Evolutionary conservation across 139 green algal species (phyloP).

Genomic region (Mychonastes homosphaera): DNA sequence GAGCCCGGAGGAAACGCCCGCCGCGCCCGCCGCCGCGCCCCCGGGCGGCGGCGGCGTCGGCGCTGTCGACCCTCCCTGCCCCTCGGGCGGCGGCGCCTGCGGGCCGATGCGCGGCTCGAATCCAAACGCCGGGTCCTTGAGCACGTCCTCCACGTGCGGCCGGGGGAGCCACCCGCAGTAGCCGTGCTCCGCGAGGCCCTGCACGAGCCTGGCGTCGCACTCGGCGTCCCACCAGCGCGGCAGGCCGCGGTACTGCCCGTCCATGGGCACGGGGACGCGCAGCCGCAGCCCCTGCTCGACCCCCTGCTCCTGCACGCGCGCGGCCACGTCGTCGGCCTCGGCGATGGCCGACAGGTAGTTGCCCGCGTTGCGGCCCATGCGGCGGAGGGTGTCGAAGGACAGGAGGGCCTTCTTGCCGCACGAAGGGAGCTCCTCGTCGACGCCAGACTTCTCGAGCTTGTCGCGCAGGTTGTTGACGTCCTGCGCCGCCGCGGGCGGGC

Average conservation of each 20-base stretch:
- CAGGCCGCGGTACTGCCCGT: too few species aligned
- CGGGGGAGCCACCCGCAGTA: not conserved
- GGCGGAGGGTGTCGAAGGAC: not conserved
- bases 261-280: too few species aligned
- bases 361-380: not conserved
- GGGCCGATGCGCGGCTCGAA: too few species aligned
- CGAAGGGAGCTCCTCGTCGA: slow-evolving; percentile 9
- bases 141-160: slow-evolving; percentile 9
- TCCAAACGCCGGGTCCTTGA: slow-evolving; percentile 6
- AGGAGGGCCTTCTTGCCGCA: slow-evolving; percentile 3
- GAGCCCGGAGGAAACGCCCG: too few species aligned
- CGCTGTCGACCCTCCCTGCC: too few species aligned
- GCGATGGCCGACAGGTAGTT: not conserved
- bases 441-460: not conserved
- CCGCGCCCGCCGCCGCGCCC: too few species aligned
- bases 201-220: slow-evolving; percentile 11
- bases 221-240: slow-evolving; percentile 11
- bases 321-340: not conserved
- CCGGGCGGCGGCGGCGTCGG: too few species aligned
- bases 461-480: slow-evolving; percentile 3
- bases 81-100: too few species aligned
- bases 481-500: not conserved
- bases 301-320: not conserved
- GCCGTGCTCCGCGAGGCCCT: slow-evolving; percentile 10
- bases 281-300: not conserved